phyloP scores from a whole-genome alignment of 345 rosid genomes.

The Populus davidiana region DNA sequence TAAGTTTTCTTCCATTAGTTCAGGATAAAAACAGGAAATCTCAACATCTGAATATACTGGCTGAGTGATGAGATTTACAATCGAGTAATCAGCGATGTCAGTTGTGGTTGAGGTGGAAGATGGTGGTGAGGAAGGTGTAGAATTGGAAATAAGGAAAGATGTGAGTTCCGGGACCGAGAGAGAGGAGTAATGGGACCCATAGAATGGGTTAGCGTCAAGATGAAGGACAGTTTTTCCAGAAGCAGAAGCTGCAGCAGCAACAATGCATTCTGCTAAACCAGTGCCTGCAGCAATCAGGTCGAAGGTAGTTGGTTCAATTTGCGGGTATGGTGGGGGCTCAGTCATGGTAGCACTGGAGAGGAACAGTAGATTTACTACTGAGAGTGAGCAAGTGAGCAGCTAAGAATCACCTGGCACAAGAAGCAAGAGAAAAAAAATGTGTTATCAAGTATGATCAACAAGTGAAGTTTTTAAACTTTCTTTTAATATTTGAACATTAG shows the following conservation, averaged over 20 bases:
- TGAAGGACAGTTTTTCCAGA: conserved; percentile 75
- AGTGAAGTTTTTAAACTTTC: no score
- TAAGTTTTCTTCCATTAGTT: conserved; percentile 36
- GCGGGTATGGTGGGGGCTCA: conserved; percentile 58
- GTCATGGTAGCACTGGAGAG: conserved; percentile 26
- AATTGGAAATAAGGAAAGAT: conserved; percentile 53
- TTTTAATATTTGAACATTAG: no score
- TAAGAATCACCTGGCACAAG: no score
- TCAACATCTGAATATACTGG: conserved; percentile 61
- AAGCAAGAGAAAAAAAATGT: no score
- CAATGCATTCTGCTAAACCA: conserved; percentile 65
- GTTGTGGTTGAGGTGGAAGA: conserved; percentile 1
- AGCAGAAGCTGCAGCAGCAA: conserved; percentile 72
- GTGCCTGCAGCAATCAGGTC: conserved; percentile 70
- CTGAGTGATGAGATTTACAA: conserved; percentile 30
- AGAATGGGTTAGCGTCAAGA: conserved; percentile 80
- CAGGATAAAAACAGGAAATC: conserved; percentile 44
- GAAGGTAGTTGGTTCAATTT: conserved; percentile 66
- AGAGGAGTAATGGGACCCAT: conserved; percentile 84
- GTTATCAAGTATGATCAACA: no score
- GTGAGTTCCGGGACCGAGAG: conserved; percentile 61
- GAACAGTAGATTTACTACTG: background rate
- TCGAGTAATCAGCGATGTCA: conserved; percentile 12
- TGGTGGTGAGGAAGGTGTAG: conserved; percentile 22
- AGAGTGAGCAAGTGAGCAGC: no score